Evolutionary conservation across 768 basidiomycete genomes (phyloP).

Genomic region (Lactarius psammicola): DNA sequence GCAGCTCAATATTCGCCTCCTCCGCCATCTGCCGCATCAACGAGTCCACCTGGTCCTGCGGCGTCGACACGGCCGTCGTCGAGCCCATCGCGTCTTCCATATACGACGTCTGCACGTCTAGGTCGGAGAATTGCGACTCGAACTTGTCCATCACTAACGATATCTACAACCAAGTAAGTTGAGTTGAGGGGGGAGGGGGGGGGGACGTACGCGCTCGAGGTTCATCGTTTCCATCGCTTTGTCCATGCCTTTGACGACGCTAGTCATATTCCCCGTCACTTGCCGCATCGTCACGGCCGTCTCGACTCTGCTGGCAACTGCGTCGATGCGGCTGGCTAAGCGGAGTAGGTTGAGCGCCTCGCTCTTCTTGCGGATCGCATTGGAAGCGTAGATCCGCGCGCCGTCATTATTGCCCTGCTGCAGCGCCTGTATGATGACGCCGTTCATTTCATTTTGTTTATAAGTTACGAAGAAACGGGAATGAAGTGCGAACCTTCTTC

Average conservation of each 20-base stretch:
- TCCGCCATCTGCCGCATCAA: conserved; percentile 94
- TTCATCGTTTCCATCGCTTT: conserved; percentile 99
- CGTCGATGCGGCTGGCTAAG: conserved; percentile 89
- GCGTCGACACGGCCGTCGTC: conserved; percentile 89
- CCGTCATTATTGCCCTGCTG: conserved; percentile 97
- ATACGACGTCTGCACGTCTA: conserved; percentile 96
- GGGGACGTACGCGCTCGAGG: conserved; percentile 75
- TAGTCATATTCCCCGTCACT: conserved; percentile 95
- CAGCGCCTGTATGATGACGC: conserved; percentile 61
- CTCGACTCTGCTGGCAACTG: conserved; percentile 94
- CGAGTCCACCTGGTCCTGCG: conserved; percentile 94
- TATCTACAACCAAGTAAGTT: conserved; percentile 53
- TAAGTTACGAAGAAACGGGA: background rate
- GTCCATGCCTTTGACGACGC: conserved; percentile 97
- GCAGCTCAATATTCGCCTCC: conserved; percentile 92
- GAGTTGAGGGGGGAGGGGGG: background rate
- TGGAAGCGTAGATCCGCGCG: conserved; percentile 96
- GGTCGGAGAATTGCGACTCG: conserved; percentile 91
- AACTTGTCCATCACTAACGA: conserved; percentile 99
- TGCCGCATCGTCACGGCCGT: conserved; percentile 98
- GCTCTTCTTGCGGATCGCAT: conserved; percentile 97
- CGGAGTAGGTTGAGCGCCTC: conserved; percentile 90
- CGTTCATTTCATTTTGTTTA: background rate
- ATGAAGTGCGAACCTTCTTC: conserved; percentile 77
- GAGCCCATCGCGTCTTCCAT: conserved; percentile 97